A percentile compares a stretch with the other conserved stretches of the same genome.
phyloP scores from a whole-genome alignment of 2,329 filamentous ascomycete genomes.

The Nannizzia gypsea region DNA sequence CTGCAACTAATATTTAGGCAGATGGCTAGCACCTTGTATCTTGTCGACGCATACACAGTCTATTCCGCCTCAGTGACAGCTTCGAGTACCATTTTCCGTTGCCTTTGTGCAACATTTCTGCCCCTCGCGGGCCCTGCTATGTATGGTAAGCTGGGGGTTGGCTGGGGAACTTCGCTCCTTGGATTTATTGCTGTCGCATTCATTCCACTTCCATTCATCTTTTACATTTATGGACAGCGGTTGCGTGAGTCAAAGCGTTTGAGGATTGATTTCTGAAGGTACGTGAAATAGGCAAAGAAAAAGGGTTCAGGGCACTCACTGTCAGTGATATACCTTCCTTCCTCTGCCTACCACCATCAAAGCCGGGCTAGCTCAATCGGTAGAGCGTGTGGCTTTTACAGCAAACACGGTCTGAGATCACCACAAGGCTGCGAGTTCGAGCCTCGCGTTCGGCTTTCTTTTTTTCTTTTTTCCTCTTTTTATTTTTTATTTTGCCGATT shows the following conservation, averaged over 20 bases:
- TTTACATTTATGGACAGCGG: slow-evolving; percentile 29
- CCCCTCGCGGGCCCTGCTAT: slow-evolving; percentile 39
- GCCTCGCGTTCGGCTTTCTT: slow-evolving; percentile 29
- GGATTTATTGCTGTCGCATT: slow-evolving; percentile 38
- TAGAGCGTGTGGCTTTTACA: slow-evolving; percentile 50
- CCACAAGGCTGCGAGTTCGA: slow-evolving; percentile 33
- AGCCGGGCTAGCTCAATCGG: slow-evolving; percentile 49
- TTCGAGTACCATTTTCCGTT: slow-evolving; percentile 41
- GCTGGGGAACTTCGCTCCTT: slow-evolving; percentile 50
- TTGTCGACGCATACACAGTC: slow-evolving; percentile 42
- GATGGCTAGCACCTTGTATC: slow-evolving; percentile 13
- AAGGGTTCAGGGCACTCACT: not conserved
- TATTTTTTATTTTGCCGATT: not conserved
- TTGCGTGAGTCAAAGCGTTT: slow-evolving; percentile 26
- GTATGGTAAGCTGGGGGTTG: slow-evolving; percentile 51
- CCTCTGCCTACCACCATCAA: not conserved
- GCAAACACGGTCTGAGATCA: slow-evolving; percentile 4
- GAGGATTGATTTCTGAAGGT: slow-evolving; percentile 11
- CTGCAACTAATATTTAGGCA: not conserved
- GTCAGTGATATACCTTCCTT: not conserved
- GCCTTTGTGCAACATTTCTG: slow-evolving; percentile 43
- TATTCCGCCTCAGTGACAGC: slow-evolving; percentile 34
- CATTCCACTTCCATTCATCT: slow-evolving; percentile 33
- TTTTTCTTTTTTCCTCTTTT: not conserved
- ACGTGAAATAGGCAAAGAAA: no score